Evolutionary conservation across 164 flowering plant species (phyloP), one percentile per base, ranked within the genome.

Genomic region (Echeveria elegans): DNA sequence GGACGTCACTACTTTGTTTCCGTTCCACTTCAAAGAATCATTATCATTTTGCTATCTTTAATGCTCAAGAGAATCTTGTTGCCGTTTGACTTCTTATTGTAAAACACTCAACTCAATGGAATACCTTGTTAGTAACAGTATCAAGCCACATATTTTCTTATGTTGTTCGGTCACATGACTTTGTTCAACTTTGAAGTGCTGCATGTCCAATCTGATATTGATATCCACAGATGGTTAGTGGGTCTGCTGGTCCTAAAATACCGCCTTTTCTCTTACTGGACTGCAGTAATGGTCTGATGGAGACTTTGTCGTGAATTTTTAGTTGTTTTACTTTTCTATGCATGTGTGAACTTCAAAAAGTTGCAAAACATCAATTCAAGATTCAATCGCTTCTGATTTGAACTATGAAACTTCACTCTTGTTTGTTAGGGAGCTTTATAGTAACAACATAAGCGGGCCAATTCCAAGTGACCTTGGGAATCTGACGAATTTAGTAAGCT

Each of bases 381-480:
- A 63, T 18, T 30, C 41, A 1, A n/a, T 23, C 30, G 19, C 63
- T 29, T 53, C 14, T 34, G 6, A 38, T 31, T 38, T 63, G 59
- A 28, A 30, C 30, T 9, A n/a, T 29, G 38, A 52, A 8, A 5
- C 15, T 26, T 7, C 16, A 53, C 34, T 37, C 63, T 24, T 71
- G 63, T 41, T 23, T 70, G 38, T 48, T 86, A 93, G 97, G 88
- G 98, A 93, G 64, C 89, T 93, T 34, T 93, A 88, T 78, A 90
- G 96, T 69, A 92, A 92, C 66, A 86, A 87, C 80, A 81, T 92
- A 14, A 88, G 81, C 70, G 98, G 98, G 21, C 75, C 75, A 31
- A 82, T 92, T 72, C 98, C 98, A 30, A 80, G 80, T 73, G 96
- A 88, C 61, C 86, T 92, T 72, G 98, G 98, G 66, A 90, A 88